Conservation (phyloP, 345 rosid genomes). For the Draba incana region DNA sequence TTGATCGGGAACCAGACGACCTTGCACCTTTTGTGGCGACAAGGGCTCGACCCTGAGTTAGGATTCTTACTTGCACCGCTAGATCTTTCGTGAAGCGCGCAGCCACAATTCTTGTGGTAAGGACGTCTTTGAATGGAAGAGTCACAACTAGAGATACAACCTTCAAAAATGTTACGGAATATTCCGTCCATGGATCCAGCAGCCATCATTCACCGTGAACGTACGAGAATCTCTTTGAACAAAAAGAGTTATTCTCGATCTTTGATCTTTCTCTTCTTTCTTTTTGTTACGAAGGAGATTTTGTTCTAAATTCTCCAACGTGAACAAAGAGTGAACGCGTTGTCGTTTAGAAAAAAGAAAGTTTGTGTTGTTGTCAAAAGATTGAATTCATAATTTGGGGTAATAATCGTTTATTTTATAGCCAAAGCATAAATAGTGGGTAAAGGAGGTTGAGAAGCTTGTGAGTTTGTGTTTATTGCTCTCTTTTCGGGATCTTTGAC, state of each 20-base stretch:
- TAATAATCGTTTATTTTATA: conserved; percentile 8
- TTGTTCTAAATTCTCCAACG: conserved; percentile 13
- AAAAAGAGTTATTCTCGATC: not conserved
- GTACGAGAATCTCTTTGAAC: too few relatives aligned
- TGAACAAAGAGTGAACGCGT: conserved; percentile 4
- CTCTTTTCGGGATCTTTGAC: conserved; percentile 36
- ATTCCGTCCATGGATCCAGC: conserved; percentile 57
- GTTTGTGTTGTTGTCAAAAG: conserved; percentile 18
- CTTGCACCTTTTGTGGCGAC: conserved; percentile 35
- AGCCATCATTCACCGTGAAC: conserved; percentile 41
- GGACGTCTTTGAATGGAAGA: conserved; percentile 59
- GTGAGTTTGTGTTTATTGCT: conserved; percentile 26
- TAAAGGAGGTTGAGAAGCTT: conserved; percentile 24
- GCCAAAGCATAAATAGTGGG: conserved; percentile 9
- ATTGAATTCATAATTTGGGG: not conserved
- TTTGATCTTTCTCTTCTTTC: conserved; percentile 27
- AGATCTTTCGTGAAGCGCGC: conserved; percentile 56
- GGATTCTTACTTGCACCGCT: not conserved
- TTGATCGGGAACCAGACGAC: conserved; percentile 57
- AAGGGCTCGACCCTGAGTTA: conserved; percentile 15
- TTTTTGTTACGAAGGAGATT: conserved; percentile 30
- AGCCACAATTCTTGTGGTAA: conserved; percentile 65
- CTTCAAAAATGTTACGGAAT: conserved; percentile 58
- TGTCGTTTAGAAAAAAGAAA: not conserved
- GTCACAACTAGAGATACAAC: conserved; percentile 57